A percentile compares a stretch with the other conserved stretches of the same genome.
phyloP scores from a whole-genome alignment of 148 eudicot species.

The Arctostaphylos glauca region DNA sequence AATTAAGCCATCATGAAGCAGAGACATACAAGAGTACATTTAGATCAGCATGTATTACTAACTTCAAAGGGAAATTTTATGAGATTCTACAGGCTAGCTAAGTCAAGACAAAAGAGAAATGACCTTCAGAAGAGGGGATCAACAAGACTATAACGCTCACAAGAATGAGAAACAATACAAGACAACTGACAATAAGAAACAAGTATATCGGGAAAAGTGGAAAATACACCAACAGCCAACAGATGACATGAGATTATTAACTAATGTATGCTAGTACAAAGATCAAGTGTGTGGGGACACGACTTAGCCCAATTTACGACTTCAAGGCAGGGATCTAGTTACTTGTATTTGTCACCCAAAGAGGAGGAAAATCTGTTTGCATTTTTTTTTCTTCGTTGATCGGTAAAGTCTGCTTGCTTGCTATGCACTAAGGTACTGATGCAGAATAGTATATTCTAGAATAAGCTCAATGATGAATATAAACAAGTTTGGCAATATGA shows the following conservation, averaged over 20 bases:
- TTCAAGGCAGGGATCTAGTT: not conserved
- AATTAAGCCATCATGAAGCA: not conserved
- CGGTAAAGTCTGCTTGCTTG: not conserved
- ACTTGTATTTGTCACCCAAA: not conserved
- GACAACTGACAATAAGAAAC: not conserved
- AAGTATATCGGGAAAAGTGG: not conserved
- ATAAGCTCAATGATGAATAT: not conserved
- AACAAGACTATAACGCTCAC: not conserved
- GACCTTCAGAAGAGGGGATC: not conserved
- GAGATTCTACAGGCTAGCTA: not conserved
- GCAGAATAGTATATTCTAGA: not conserved
- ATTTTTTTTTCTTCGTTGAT: not conserved
- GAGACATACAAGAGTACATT: not conserved
- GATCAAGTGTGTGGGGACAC: not conserved
- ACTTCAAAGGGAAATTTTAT: not conserved
- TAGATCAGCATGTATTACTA: not conserved
- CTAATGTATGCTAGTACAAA: not conserved
- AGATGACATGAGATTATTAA: not conserved
- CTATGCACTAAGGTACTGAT: not conserved
- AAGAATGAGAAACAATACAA: not conserved
- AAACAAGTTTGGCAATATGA: not conserved
- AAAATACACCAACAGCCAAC: not conserved
- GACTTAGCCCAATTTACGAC: not conserved
- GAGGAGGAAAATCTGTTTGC: not conserved
- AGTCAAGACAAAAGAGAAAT: not conserved